These are phyloP conservation scores for Niveomyces coronatus DNA, from an alignment of 2,329 filamentous ascomycete genomes.

Conservation along the genomic window DNA sequence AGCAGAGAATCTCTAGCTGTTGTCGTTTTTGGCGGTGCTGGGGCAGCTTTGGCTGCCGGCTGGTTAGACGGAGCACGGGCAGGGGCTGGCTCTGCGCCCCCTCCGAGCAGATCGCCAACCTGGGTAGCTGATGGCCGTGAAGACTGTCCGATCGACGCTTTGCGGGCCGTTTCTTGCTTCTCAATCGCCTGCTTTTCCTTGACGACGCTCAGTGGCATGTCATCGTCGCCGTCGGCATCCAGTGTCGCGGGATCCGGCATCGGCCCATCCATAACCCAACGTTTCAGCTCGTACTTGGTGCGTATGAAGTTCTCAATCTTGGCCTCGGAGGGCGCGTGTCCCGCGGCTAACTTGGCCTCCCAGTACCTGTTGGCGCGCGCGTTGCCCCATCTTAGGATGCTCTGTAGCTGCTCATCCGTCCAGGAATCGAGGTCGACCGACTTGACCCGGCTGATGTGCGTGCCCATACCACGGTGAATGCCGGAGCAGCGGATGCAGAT, in stretches of 20 bases:
- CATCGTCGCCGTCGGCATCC: slow-evolving; percentile 76
- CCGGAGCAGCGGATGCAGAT: slow-evolving; percentile 97
- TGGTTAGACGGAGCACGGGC: slow-evolving; percentile 66
- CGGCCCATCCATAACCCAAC: slow-evolving; percentile 97
- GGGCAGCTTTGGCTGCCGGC: slow-evolving; percentile 40
- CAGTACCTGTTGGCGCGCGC: slow-evolving; percentile 96
- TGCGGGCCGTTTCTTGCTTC: slow-evolving; percentile 44
- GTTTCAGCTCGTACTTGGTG: slow-evolving; percentile 96
- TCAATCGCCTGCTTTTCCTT: slow-evolving; percentile 58
- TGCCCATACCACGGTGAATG: slow-evolving; percentile 97
- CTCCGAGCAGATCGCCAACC: slow-evolving; percentile 76
- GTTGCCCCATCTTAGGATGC: slow-evolving; percentile 92
- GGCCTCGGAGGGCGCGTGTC: slow-evolving; percentile 86
- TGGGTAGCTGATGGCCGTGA: slow-evolving; percentile 30
- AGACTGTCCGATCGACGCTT: slow-evolving; percentile 42
- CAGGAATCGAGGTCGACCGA: slow-evolving; percentile 96
- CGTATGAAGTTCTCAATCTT: slow-evolving; percentile 99
- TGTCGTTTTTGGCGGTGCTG: slow-evolving; percentile 57
- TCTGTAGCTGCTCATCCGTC: slow-evolving; percentile 96
- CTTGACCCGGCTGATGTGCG: slow-evolving; percentile 95
- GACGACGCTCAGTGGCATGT: slow-evolving; percentile 54
- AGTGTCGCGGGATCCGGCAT: slow-evolving; percentile 88
- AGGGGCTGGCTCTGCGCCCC: slow-evolving; percentile 46
- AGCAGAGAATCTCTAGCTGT: slow-evolving; percentile 80
- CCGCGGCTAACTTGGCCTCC: slow-evolving; percentile 86